Base-by-base conservation (phyloP, 768 basidiomycete genomes). In the Rhizopogon roseolus region DNA sequence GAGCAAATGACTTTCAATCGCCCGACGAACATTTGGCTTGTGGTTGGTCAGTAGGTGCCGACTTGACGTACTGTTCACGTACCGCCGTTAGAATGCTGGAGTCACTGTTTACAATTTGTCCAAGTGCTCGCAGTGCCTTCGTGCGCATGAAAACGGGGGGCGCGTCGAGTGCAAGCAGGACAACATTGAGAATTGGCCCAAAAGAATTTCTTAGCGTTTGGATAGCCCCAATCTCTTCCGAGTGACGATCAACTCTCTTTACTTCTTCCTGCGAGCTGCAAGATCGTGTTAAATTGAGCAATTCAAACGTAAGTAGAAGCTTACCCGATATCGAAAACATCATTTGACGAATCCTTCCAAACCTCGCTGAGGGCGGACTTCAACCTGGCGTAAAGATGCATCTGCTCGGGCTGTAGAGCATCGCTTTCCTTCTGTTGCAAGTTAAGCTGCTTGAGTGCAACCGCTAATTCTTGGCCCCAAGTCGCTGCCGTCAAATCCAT, bases 131-230 rank as follows among this genome's bases (percentile, higher is more conserved):
- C 29, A 99, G 74, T 0, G 96, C 96, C 67, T 98, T 98, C 0
- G 94, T 95, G 32, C 97, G 84, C 77, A 96, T 90, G 62, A 90
- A 93, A 27, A 98, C 93, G 4, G 86, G 82, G 4, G 90, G 81
- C 0, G 90, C 89, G 62, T 96, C 92, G 56, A 96, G 77, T 2
- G 93, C 83, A 51, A 77, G 72, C 17, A 98, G 66, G 29, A 97
- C 84, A 36, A 88, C 84, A 17, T 82, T 84, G 11, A 98, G 71
- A 50, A 98, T 90, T 0, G 90, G 85, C 41, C 89, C 83, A 67
- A 96, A 95, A 3, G 90, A 90, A 57, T 79, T 85, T 53, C 82
- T 84, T 45, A 97, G 73, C 38, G 77, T 81, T 55, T 93, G 91
- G 13, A 86, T 77, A 0, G 82, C 83, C 16, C 90, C 90, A 52